A percentile compares a stretch with the other conserved stretches of the same genome.
These are phyloP conservation scores for Penicillium antarcticum DNA, from an alignment of 495 filamentous ascomycete species.

Conservation along the genomic window DNA sequence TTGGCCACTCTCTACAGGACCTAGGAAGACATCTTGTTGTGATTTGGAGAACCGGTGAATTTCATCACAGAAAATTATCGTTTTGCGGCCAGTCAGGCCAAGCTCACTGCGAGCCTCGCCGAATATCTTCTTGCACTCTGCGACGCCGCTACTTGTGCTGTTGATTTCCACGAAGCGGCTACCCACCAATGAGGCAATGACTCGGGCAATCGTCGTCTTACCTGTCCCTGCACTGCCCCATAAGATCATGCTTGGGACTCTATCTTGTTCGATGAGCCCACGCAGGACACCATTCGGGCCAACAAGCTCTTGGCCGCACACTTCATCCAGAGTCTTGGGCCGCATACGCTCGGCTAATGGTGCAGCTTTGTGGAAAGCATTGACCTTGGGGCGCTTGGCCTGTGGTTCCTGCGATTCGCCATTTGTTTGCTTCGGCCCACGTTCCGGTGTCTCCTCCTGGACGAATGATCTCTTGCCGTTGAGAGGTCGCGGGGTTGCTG, in stretches of 20 bases:
- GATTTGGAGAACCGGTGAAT: conserved; percentile 92
- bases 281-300: conserved; percentile 79
- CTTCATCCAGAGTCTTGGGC: conserved; percentile 76
- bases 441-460: conserved; percentile 21
- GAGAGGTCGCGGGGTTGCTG: conserved; percentile 25
- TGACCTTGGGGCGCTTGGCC: conserved; percentile 60
- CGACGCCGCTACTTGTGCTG: conserved; percentile 86
- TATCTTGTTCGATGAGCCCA: conserved; percentile 82
- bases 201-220: conserved; percentile 95
- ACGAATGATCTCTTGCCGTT: conserved; percentile 36
- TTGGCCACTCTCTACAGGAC: conserved; percentile 86
- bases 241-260: conserved; percentile 90
- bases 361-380: conserved; percentile 61
- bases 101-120: conserved; percentile 80
- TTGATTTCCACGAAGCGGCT: conserved; percentile 94
- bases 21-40: conserved; percentile 94
- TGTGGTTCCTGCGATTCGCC: conserved; percentile 28
- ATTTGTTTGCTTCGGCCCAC: conserved; percentile 12
- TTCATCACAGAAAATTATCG: conserved; percentile 97
- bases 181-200: conserved; percentile 77
- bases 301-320: conserved; percentile 89
- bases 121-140: conserved; percentile 93
- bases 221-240: conserved; percentile 93
- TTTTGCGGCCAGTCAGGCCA: conserved; percentile 77
- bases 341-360: conserved; percentile 95